Conservation (phyloP, 352 stramenopile species). For the Phytophthora podocarpi region DNA sequence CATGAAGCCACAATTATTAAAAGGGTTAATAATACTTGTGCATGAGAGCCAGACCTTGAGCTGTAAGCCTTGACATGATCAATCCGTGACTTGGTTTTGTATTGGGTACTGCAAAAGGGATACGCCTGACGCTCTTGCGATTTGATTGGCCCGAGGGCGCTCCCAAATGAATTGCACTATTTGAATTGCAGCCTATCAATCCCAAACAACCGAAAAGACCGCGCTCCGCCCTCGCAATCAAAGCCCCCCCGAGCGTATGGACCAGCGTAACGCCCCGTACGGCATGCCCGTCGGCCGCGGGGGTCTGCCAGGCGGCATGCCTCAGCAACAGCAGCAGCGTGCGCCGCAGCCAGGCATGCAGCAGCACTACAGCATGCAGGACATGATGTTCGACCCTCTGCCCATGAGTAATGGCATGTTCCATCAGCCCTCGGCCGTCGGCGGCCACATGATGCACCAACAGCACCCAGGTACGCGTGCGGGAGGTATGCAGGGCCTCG, state of each 20-base stretch:
- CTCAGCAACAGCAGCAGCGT: slow-evolving; percentile 22
- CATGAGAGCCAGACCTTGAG: no score
- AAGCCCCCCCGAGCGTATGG: slow-evolving; percentile 36
- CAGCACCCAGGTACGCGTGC: slow-evolving; percentile 50
- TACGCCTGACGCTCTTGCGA: slow-evolving; percentile 1
- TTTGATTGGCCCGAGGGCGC: slow-evolving; percentile 20
- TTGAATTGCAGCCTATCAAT: slow-evolving; percentile 13
- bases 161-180: slow-evolving; percentile 21
- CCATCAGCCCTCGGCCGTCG: slow-evolving; percentile 29
- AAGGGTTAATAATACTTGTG: no score
- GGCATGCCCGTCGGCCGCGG: slow-evolving; percentile 46
- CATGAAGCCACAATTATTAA: no score
- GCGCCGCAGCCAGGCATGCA: slow-evolving; percentile 7
- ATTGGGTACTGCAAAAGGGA: neutral
- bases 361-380: slow-evolving; percentile 69
- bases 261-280: slow-evolving; percentile 59
- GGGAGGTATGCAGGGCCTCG: slow-evolving; percentile 28
- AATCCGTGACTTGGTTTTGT: slow-evolving; percentile 13
- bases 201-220: slow-evolving; percentile 17
- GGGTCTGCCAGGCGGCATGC: slow-evolving; percentile 43
- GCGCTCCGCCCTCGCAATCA: neutral
- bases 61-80: slow-evolving; percentile 1
- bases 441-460: slow-evolving; percentile 42
- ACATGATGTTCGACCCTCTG: slow-evolving; percentile 82
- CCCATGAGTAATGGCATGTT: slow-evolving; percentile 67